Evolutionary conservation across 805 yeast species (phyloP), one percentile per base, ranked within the genome.

Genomic region (Teunomyces aglyptinius): DNA sequence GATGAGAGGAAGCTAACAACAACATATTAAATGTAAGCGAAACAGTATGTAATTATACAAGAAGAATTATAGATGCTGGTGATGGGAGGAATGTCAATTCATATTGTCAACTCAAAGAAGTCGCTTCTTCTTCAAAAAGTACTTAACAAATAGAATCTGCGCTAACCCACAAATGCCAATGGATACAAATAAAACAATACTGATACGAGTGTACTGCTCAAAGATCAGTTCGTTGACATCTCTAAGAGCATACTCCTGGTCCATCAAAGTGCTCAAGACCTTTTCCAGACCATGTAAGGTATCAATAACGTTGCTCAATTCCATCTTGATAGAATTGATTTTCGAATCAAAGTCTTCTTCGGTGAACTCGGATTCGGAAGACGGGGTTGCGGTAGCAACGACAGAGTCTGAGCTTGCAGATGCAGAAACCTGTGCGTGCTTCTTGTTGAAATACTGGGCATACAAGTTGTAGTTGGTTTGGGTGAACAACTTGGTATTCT

Each of bases 1-100:
- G 61, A 83, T 86, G 86, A 80, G 92, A 63, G 94, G 94, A 6
- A 34, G 44, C 39, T 39, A 43, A 13, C 31, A 24, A 43, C 20
- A 49, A 38, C 38, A 41, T 35, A 29, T 43, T 32, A 27, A 15
- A 18, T 26, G 15, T 33, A 33, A 33, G 19, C 26, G 16, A 31
- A 31, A 31, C 18, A 31, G 33, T 36, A 22, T 36, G 39, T 36
- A 36, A 36, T 19, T 36, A 36, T 36, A 36, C 39, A 36, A 36
- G 39, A 36, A 36, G 39, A 36, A 36, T 22, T 36, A 20, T 36
- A n/a, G 27, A 36, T 36, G 39, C 39, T 36, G 28, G 16, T 16
- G 32, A 29, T n/a, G n/a, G 28, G 34, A 35, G 47, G 52, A 42
- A 57, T 12, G 32, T 24, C 12, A 34, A 31, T 31, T 36, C 5